Evolutionary conservation across 2,329 filamentous ascomycete species (phyloP), one percentile per base, ranked within the genome.

Genomic region (Alternaria viburni): DNA sequence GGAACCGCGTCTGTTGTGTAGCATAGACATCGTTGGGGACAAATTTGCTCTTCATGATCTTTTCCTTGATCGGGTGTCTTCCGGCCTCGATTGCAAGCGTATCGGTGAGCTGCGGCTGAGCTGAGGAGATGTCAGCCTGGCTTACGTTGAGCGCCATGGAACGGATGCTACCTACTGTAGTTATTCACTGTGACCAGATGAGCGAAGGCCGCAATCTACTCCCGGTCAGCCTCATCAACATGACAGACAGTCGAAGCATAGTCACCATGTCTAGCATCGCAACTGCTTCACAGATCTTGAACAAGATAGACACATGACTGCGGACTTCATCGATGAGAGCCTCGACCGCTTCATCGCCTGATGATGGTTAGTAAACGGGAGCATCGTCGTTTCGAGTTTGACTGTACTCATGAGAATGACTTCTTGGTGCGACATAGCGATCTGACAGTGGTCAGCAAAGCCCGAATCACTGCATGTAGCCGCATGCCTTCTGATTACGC

Each of bases 21-120:
- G 93, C 91, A 72, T 94, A 98, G 26, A 94, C 92, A 73, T 98
- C 94, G 67, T 98, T 98, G 0, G 96, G 92, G 4, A 98, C 84
- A 74, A 92, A 97, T 21, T 87, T 88, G 49, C 86, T 86, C 1
- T 83, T 81, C 68, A 92, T 88, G 3, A 90, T 87, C 74, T 89
- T 91, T 80, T 96, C 93, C 5, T 90, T 84, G 61, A 97, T 90
- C 0, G 93, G 92, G 76, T 97, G 93, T 28, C 92, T 86, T 15
- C 91, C 92, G 25, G 87, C 84, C 69, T 92, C 91, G 58, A 97
- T 85, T 1, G 90, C 92, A 25, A 96, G 80, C 0, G 88, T 89
- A 5, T 88, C 85, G 1, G 87, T 87, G 25, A 95, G 81, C 50
- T 91, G 87, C 1, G 93, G 93, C 13, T 89, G 86, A 8, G 88